Conservation (phyloP, 345 rosid species). For the Eucalyptus tenuipes region DNA sequence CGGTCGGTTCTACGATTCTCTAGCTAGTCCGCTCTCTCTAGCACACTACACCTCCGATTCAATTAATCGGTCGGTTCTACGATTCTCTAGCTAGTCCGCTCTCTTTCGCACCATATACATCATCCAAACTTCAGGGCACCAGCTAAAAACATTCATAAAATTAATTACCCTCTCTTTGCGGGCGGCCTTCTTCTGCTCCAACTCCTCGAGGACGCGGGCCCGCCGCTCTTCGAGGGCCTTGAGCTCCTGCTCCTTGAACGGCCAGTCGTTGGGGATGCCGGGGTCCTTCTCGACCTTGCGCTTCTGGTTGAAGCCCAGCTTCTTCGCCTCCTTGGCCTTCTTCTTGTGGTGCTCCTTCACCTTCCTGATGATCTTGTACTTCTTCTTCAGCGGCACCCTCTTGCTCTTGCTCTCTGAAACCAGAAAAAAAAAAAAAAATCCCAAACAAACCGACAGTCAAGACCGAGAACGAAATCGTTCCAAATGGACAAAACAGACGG, state of each 20-base stretch:
- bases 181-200: constrained; percentile 79
- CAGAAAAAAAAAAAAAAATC: background rate
- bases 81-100: background rate
- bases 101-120: background rate
- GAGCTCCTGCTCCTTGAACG: constrained; percentile 94
- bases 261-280: constrained; percentile 97
- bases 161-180: constrained; percentile 78
- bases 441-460: background rate
- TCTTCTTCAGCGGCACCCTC: constrained; percentile 71
- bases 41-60: background rate
- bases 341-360: constrained; percentile 93
- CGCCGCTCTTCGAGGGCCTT: constrained; percentile 84
- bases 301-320: constrained; percentile 42
- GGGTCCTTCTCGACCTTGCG: constrained; percentile 86
- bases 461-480: background rate
- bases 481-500: background rate
- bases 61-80: background rate
- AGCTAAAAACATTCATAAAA: background rate
- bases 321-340: constrained; percentile 95
- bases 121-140: background rate
- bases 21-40: background rate
- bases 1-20: background rate
- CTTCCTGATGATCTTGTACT: constrained; percentile 75
- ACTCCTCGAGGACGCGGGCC: constrained; percentile 75
- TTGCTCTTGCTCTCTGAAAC: constrained; percentile 86